Conservation (phyloP, 2,329 filamentous ascomycete species). For the Fusarium poae region DNA sequence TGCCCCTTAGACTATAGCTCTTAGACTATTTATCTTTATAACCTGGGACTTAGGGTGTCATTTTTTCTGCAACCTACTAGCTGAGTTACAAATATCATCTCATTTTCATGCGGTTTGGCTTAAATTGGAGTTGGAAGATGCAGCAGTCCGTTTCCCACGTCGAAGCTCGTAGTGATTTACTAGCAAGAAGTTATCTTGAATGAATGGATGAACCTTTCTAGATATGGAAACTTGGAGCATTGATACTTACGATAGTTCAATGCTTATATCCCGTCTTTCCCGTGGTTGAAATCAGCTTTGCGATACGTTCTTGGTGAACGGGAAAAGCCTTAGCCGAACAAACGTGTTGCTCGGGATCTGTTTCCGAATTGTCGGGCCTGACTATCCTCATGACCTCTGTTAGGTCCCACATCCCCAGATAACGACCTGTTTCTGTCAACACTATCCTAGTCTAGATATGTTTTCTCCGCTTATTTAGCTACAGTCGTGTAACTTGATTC, state of each 20-base stretch:
- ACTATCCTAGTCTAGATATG: slow-evolving; percentile 9
- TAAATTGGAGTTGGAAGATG: too few relatives aligned
- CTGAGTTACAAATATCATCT: neutral
- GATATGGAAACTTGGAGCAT: neutral
- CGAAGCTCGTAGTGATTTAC: too few relatives aligned
- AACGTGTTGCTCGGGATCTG: slow-evolving; percentile 18
- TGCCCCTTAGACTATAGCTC: too few relatives aligned
- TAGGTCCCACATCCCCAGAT: slow-evolving; percentile 20
- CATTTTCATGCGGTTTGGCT: too few relatives aligned
- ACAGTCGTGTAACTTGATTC: slow-evolving; percentile 9
- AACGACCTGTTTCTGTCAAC: neutral
- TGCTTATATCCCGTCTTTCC: neutral
- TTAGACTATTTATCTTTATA: too few relatives aligned
- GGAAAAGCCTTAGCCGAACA: neutral
- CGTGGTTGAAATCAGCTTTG: neutral
- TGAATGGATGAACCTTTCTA: neutral
- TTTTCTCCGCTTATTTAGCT: slow-evolving; percentile 1
- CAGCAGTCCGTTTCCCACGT: too few relatives aligned
- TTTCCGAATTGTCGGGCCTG: slow-evolving; percentile 20
- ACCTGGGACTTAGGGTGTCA: too few relatives aligned
- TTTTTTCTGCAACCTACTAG: too few relatives aligned
- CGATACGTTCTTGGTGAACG: neutral
- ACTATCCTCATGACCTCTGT: slow-evolving; percentile 13
- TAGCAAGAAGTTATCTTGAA: neutral
- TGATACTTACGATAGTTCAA: neutral